Base-by-base conservation (phyloP, 2,329 filamentous ascomycete genomes). In the Aspergillus puulaauensis region DNA sequence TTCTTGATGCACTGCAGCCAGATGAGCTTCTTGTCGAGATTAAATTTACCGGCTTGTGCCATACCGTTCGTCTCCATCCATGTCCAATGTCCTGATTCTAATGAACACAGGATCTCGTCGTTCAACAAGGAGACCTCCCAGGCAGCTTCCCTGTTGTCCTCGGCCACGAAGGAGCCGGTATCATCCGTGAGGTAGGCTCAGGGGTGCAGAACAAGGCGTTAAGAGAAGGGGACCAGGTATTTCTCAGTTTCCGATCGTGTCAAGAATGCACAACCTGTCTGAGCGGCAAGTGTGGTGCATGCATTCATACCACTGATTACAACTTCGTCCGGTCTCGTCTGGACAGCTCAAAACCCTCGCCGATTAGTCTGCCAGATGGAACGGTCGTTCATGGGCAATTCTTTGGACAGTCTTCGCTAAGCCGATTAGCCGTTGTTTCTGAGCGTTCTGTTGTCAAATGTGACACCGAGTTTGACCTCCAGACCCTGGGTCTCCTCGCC, bases 11-110 rank as follows among this genome's bases (percentile, higher is more conserved):
- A 60, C 62, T 68, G 46, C 56, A 61, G 31, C 51, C 59, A 8
- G 61, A 71, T 50, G 72, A 75, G 58, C 66, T 73, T 1, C 60
- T 75, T 2, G 64, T 75, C 14, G 67, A 73, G 50, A 74, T 75
- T 61, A 72, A 70, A 56, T 71, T 68, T 24, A 71, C 72, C 0
- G 72, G 73, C 1, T 52, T 75, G 17, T 75, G 73, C 48, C 67
- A 72, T 39, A 70, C 67, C 21, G 68, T 70, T 59, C 35, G 64
- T 53, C 31, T 23, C 7, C 23, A 1, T 11, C 35, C 6, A 6
- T 41, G 9, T 4, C 6, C 43, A 14, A 4, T 35, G 21, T 21
- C 14, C 31, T 31, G 37, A 14, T 5, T 35, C 7, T 19, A 49
- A 19, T 21, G 14, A 49, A 11, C 21, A 67, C 15, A 52, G 68